phyloP scores from a whole-genome alignment of 73 alveolate genomes.

The Symbiodinium pilosum region DNA sequence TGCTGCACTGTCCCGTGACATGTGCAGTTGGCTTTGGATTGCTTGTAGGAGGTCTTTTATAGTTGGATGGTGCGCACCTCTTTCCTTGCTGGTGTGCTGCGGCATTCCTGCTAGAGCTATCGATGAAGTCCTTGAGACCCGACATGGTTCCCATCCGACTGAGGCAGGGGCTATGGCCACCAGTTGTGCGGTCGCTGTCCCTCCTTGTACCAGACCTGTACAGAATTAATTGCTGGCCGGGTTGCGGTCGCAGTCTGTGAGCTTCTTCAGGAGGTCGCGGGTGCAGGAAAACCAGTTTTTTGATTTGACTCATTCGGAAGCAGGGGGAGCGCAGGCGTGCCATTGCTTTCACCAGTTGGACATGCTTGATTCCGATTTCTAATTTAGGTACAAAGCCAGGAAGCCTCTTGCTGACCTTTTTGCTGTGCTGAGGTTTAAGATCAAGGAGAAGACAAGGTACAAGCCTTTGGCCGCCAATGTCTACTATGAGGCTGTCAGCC shows the following conservation, averaged over 20 bases:
- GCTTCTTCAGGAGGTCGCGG: background rate
- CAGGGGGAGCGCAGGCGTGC: no score
- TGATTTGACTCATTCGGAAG: no score
- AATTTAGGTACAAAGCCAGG: no score
- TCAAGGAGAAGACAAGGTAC: conserved; percentile 44
- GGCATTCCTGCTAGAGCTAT: no score
- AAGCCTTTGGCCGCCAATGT: conserved; percentile 40
- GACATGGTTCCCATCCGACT: no score
- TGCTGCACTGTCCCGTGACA: background rate
- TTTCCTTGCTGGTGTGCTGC: conserved; percentile 1
- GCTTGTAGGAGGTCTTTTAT: background rate
- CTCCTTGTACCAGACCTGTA: background rate
- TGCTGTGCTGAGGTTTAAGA: conserved; percentile 73
- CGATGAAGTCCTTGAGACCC: no score
- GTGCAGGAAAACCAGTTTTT: no score
- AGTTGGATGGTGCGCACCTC: conserved; percentile 5
- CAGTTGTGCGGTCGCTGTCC: background rate
- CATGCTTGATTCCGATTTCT: no score
- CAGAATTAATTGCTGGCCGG: no score
- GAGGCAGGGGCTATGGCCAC: no score
- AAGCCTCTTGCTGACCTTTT: no score
- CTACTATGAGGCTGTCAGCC: conserved; percentile 41
- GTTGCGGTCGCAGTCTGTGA: background rate
- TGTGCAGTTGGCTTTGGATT: background rate
- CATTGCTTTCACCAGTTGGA: no score